Evolutionary conservation across 495 filamentous ascomycete genomes (phyloP).

Genomic region (Lasiosphaeria hispida): DNA sequence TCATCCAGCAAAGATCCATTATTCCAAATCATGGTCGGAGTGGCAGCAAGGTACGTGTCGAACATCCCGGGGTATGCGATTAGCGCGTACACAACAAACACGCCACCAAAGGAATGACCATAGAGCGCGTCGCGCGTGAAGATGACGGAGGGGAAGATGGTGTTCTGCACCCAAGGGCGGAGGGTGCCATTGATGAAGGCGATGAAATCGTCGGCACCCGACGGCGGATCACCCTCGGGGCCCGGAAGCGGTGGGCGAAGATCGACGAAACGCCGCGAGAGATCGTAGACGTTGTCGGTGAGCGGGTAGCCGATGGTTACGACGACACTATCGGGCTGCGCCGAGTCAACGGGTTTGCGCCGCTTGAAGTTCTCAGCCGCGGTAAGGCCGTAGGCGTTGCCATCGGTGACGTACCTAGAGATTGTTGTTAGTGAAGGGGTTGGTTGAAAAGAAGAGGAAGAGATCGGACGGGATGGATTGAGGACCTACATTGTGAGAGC

Average conservation of each 20-base stretch:
- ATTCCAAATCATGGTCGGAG: conserved; percentile 14
- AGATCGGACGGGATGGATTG: too few species aligned
- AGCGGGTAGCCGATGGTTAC: conserved; percentile 26
- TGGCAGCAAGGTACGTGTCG: conserved; percentile 19
- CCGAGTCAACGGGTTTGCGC: conserved; percentile 17
- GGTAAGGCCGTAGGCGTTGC: conserved; percentile 22
- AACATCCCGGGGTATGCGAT: conserved; percentile 12
- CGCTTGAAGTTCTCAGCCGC: conserved; percentile 22
- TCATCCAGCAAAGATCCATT: conserved; percentile 14
- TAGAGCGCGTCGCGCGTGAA: conserved; percentile 20
- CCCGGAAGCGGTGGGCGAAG: conserved; percentile 7
- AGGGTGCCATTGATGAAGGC: conserved; percentile 17
- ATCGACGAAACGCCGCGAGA: conserved; percentile 14
- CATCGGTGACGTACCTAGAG: conserved; percentile 20
- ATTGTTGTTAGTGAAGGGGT: neutral
- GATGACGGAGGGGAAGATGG: conserved; percentile 14
- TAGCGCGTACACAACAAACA: conserved; percentile 17
- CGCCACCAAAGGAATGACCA: conserved; percentile 19
- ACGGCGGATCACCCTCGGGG: conserved; percentile 4
- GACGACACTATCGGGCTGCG: conserved; percentile 21
- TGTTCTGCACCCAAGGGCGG: conserved; percentile 20
- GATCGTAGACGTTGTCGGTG: conserved; percentile 18
- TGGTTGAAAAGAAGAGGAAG: too few species aligned
- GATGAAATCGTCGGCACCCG: conserved; percentile 17
- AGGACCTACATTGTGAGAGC: conserved; percentile 17